These are phyloP conservation scores for Ganoderma meredithae DNA, from an alignment of 1,284 basidiomycete genomes.

Conservation along the genomic window DNA sequence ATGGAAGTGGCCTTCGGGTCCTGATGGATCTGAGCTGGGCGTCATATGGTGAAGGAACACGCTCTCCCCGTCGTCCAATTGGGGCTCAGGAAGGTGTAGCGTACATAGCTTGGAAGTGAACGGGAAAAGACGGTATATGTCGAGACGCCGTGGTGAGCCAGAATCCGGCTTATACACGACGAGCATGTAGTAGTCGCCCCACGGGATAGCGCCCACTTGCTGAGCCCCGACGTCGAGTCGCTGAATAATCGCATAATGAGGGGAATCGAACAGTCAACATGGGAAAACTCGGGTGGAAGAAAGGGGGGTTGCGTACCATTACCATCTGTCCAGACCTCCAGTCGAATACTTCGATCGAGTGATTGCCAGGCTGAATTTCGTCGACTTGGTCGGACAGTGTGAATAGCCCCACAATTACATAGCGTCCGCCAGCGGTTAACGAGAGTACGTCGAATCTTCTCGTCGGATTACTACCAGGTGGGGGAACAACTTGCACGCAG, in stretches of 20 bases:
- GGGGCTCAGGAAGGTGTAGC: not conserved
- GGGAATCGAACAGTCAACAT: not conserved
- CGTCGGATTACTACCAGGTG: not conserved
- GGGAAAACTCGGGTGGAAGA: not conserved
- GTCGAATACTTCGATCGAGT: not conserved
- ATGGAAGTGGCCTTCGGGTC: not conserved
- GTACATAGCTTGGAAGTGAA: not conserved
- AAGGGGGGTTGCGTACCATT: not conserved
- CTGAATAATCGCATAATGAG: not conserved
- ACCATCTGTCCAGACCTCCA: not conserved
- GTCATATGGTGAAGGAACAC: not conserved
- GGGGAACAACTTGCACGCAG: not conserved
- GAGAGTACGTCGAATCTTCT: too few relatives aligned
- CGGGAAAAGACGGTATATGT: not conserved
- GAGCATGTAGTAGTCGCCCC: not conserved
- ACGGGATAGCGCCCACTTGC: not conserved
- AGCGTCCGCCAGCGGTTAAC: too few relatives aligned
- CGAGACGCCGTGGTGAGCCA: not conserved
- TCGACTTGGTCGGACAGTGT: too few relatives aligned
- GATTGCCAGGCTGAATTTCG: too few relatives aligned
- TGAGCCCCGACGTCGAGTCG: not conserved
- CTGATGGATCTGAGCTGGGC: not conserved
- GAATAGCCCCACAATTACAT: too few relatives aligned
- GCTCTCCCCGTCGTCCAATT: not conserved
- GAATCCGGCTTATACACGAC: not conserved